Conservation (phyloP, 305 asterid species). For the Solanum hybrid region DNA sequence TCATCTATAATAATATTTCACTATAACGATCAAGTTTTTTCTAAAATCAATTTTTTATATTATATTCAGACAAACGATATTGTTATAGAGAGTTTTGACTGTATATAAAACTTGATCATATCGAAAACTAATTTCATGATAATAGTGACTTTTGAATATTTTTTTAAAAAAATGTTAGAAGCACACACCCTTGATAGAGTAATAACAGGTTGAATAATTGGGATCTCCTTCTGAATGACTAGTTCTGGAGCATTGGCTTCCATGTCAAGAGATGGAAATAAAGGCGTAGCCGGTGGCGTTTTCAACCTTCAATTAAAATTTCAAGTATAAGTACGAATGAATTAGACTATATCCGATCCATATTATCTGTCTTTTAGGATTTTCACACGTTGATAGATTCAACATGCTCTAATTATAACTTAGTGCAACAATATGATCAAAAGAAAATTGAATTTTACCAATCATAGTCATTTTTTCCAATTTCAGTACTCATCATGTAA, state of each 20-base stretch:
- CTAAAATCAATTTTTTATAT: not conserved
- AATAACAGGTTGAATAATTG: conserved; percentile 38
- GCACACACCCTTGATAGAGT: conserved; percentile 47
- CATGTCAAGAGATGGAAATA: conserved; percentile 85
- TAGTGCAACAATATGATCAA: not conserved
- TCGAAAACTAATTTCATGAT: not conserved
- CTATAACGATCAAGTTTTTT: rapidly evolving
- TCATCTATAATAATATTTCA: not conserved
- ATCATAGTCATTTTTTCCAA: conserved; percentile 59
- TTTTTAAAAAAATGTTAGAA: not conserved
- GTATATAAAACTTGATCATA: not conserved
- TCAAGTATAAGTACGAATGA: not conserved
- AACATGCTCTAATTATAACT: not conserved
- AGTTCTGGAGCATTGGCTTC: conserved; percentile 47
- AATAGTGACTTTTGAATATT: not conserved
- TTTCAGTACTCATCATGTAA: conserved; percentile 23
- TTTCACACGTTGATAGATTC: not conserved
- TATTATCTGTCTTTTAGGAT: not conserved
- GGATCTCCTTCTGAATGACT: conserved; percentile 41
- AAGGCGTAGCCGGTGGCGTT: conserved; percentile 81
- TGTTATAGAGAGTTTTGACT: not conserved
- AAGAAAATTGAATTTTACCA: conserved; percentile 27
- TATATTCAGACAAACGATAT: not conserved
- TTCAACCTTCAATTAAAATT: conserved; percentile 38
- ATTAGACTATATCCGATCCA: not conserved